These are phyloP conservation scores for Alternaria dauci DNA, from an alignment of 2,329 filamentous ascomycete genomes.

Conservation along the genomic window DNA sequence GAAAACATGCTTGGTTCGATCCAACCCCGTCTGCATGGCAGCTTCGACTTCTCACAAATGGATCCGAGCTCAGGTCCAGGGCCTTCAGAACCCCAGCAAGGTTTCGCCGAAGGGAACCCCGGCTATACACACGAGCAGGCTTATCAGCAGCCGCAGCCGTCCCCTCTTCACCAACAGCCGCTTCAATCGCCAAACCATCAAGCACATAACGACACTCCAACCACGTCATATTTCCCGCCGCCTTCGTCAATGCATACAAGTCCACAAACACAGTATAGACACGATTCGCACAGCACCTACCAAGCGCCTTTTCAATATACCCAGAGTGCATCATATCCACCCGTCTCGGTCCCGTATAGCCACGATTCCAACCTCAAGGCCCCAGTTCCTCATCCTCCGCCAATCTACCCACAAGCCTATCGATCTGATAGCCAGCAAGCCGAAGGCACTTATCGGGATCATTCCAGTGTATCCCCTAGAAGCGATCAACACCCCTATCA, in stretches of 20 bases:
- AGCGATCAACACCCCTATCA: conserved; percentile 38
- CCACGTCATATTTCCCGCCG: conserved; percentile 46
- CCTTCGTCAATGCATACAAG: conserved; percentile 38
- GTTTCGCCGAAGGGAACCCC: conserved; percentile 21
- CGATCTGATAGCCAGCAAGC: conserved; percentile 30
- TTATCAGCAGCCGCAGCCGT: conserved; percentile 42
- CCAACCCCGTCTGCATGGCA: conserved; percentile 38
- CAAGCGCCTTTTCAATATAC: conserved; percentile 34
- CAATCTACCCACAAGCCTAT: conserved; percentile 38
- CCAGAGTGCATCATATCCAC: conserved; percentile 34
- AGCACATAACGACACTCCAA: conserved; percentile 37
- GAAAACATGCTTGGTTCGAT: conserved; percentile 36
- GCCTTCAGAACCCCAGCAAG: conserved; percentile 23
- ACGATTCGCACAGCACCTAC: conserved; percentile 29
- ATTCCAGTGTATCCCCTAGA: conserved; percentile 32
- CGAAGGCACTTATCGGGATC: conserved; percentile 32
- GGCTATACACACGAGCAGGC: conserved; percentile 36
- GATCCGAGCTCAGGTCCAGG: conserved; percentile 24
- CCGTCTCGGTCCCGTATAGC: conserved; percentile 38
- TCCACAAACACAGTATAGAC: conserved; percentile 34
- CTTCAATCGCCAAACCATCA: conserved; percentile 39
- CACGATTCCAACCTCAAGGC: conserved; percentile 30
- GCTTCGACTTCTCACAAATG: conserved; percentile 39
- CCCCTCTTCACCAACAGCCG: conserved; percentile 44
- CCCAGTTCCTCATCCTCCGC: conserved; percentile 28